These are phyloP conservation scores for Trypanosoma cruzi DNA, from an alignment of 208 protist species.

Conservation along the genomic window DNA sequence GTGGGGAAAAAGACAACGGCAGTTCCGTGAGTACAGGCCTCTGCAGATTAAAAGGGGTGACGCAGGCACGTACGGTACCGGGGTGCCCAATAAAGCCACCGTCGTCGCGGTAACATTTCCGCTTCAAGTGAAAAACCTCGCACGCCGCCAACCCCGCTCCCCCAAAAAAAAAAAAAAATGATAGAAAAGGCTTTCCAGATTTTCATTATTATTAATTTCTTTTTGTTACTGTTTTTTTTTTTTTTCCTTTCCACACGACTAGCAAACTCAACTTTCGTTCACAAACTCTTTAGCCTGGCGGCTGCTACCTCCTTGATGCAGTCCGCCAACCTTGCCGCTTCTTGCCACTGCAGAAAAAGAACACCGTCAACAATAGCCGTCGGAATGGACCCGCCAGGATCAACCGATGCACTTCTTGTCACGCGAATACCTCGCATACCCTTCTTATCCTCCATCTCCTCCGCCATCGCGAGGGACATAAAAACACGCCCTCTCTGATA, in stretches of 20 bases:
- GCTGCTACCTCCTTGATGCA: conserved; percentile 7
- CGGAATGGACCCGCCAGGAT: conserved; percentile 37
- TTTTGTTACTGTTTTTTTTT: background rate
- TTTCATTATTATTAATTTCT: too few relatives aligned
- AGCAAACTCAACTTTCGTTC: background rate
- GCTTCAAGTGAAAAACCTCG: too few relatives aligned
- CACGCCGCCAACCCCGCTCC: too few relatives aligned
- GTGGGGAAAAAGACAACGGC: too few relatives aligned
- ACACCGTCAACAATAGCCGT: conserved; percentile 15
- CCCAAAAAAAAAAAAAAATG: conserved; percentile 21
- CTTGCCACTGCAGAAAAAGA: conserved; percentile 29
- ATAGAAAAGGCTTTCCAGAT: background rate
- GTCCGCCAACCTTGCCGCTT: conserved; percentile 13
- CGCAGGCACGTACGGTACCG: too few relatives aligned
- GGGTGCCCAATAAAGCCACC: too few relatives aligned
- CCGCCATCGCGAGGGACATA: conserved; percentile 40
- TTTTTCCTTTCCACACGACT: background rate
- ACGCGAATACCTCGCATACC: conserved; percentile 29
- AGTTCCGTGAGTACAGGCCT: too few relatives aligned
- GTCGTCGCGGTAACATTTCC: too few relatives aligned
- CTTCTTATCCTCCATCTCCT: conserved; percentile 17
- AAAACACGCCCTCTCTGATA: conserved; percentile 33
- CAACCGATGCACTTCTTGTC: conserved; percentile 26
- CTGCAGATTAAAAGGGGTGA: too few relatives aligned
- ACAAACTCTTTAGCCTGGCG: background rate